phyloP scores from a whole-genome alignment of 768 basidiomycete species.

The Rubroboletus satanas region DNA sequence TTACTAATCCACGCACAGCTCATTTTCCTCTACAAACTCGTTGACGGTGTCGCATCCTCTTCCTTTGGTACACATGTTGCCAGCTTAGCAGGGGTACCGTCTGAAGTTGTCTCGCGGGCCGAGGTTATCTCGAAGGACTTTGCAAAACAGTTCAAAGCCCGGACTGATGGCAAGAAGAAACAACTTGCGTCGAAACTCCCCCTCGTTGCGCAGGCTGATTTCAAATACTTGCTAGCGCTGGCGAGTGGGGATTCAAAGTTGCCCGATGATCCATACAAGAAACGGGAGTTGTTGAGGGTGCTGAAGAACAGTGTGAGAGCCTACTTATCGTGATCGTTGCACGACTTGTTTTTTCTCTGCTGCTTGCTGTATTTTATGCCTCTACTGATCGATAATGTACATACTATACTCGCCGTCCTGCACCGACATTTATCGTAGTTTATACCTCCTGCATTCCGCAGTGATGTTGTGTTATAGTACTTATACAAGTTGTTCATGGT shows the following conservation, averaged over 20 bases:
- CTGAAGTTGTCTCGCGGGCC: conserved; percentile 81
- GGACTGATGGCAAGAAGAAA: conserved; percentile 56
- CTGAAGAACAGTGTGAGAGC: conserved; percentile 45
- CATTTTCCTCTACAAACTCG: conserved; percentile 92
- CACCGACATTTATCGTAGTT: background rate
- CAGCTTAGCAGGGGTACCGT: conserved; percentile 87
- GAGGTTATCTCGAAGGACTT: conserved; percentile 84
- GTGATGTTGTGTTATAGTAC: conserved; percentile 1
- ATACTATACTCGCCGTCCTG: background rate
- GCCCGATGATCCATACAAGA: conserved; percentile 51
- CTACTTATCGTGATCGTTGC: conserved; percentile 19
- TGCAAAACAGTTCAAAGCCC: conserved; percentile 81
- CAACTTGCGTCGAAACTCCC: conserved; percentile 60
- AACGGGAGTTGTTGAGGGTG: conserved; percentile 49
- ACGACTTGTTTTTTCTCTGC: background rate
- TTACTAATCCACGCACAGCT: conserved; percentile 44
- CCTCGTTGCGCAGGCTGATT: conserved; percentile 84
- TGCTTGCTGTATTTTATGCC: conserved; percentile 16
- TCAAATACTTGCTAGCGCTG: conserved; percentile 69
- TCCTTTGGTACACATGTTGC: conserved; percentile 96
- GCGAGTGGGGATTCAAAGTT: conserved; percentile 51
- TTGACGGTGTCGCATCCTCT: conserved; percentile 79
- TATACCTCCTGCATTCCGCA: conserved; percentile 5
- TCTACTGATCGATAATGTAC: conserved; percentile 3
- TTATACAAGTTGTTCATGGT: background rate